Evolutionary conservation across 176 grass and related monocot genomes (phyloP), one percentile per base, ranked within the genome.

Genomic region (Themeda triandra): DNA sequence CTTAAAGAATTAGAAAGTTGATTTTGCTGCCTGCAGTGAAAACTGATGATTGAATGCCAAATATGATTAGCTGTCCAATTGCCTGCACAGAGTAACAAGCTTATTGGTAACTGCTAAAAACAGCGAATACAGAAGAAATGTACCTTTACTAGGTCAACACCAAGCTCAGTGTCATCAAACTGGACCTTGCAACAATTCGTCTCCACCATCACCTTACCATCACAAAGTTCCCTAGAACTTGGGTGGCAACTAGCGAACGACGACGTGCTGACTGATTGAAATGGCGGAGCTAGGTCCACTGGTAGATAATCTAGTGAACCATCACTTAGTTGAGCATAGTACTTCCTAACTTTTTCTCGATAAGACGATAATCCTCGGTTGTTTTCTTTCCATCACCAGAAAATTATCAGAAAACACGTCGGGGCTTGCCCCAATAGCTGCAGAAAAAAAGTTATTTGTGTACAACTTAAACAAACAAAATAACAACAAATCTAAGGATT

Each of bases 371-470:
- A 33, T 33, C 32, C 32, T 33, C 32, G 4, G 32, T 33, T 33
- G 32, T 33, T 67, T 81, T 69, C 81, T 94, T 86, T 94, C 85
- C 85, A 56, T 78, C 33, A 8, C 56, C 53, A 94, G 54, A 80
- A 94, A 90, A 45, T 86, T 23, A 42, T 86, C 15, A 40, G 87
- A 94, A 79, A 94, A 83, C 4, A 6, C 87, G 79, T 2, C 92
- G 82, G n/a, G 77, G 81, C 76, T 90, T 94, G 41, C 92, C 90
- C 86, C 92, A 90, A 71, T 87, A 94, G 83, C 92, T 94, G 80
- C 76, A 87, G 23, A 37, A 49, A 80, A 80, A 44, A 54, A 58
- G 56, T 51, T 36, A 1, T 18, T 15, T 82, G 59, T 13, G 27
- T 30, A 80, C 18, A 42, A 53, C 8, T 19, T 32, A 63, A 78